A percentile compares a stretch with the other conserved stretches of the same genome.
Evolutionary conservation across 345 rosid species (phyloP).

Genomic region (Lumnitzera racemosa): DNA sequence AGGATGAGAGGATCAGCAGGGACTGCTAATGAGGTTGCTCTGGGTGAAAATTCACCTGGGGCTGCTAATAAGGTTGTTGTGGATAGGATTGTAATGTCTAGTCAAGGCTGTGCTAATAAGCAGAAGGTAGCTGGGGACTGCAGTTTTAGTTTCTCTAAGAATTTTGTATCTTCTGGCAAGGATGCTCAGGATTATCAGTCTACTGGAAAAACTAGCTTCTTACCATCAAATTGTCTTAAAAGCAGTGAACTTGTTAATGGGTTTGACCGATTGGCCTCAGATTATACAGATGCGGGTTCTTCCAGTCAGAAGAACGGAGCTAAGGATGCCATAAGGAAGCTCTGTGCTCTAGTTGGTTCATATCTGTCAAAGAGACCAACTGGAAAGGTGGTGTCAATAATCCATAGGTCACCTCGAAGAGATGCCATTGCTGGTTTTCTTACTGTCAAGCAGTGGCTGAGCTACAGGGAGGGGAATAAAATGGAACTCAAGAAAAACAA

Average conservation of each 20-base stretch:
- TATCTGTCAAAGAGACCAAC: conserved; percentile 75
- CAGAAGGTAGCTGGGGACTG: conserved; percentile 19
- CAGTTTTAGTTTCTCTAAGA: conserved; percentile 14
- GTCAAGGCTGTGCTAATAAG: conserved; percentile 22
- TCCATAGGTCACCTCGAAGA: conserved; percentile 55
- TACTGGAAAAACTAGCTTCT: conserved; percentile 15
- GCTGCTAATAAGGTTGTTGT: conserved; percentile 11
- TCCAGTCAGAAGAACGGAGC: conserved; percentile 21
- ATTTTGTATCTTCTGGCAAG: conserved; percentile 10
- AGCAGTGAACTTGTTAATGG: conserved; percentile 17
- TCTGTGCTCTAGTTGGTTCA: conserved; percentile 43
- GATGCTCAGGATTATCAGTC: conserved; percentile 18
- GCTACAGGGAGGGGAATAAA: conserved; percentile 25
- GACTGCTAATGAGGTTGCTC: conserved; percentile 21
- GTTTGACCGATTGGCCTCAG: conserved; percentile 17
- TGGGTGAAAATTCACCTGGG: conserved; percentile 15
- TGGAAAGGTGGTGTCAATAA: conserved; percentile 66
- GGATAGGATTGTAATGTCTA: conserved; percentile 20
- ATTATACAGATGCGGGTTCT: conserved; percentile 17
- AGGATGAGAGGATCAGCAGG: conserved; percentile 71
- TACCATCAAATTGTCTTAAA: conserved; percentile 8
- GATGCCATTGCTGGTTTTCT: conserved; percentile 70
- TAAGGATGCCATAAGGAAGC: conserved; percentile 36
- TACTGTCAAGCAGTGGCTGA: conserved; percentile 52
- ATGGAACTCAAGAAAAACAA: conserved; percentile 34